A percentile compares a stretch with the other conserved stretches of the same genome.
Evolutionary conservation across 345 rosid genomes (phyloP).

Genomic region (Arabis hirsuta): DNA sequence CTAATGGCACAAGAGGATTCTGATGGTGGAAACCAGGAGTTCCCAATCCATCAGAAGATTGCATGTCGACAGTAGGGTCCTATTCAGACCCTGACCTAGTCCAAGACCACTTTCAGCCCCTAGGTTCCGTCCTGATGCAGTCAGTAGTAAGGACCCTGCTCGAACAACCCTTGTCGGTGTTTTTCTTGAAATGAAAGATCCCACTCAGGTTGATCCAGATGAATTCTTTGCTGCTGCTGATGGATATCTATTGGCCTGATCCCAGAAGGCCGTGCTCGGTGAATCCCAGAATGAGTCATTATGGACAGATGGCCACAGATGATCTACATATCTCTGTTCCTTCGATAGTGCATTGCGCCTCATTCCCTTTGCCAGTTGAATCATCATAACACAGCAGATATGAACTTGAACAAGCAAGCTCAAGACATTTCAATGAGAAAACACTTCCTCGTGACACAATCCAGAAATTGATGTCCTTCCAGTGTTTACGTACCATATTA

Average conservation of each 20-base stretch:
- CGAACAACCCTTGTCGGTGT: slow-evolving; percentile 41
- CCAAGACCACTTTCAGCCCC: slow-evolving; percentile 52
- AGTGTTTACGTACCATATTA: slow-evolving; percentile 3
- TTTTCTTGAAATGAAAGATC: slow-evolving; percentile 30
- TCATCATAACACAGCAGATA: slow-evolving; percentile 13
- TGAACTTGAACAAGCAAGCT: slow-evolving; percentile 16
- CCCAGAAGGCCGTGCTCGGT: slow-evolving; percentile 51
- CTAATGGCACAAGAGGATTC: slow-evolving; percentile 55
- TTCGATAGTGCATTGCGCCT: slow-evolving; percentile 49
- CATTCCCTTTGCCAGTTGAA: slow-evolving; percentile 48
- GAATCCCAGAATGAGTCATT: slow-evolving; percentile 44
- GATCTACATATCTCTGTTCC: slow-evolving; percentile 57
- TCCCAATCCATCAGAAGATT: slow-evolving; percentile 52
- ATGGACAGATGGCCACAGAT: slow-evolving; percentile 57
- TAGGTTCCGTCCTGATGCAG: slow-evolving; percentile 55
- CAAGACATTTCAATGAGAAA: slow-evolving; percentile 7
- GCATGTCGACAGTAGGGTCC: slow-evolving; percentile 45
- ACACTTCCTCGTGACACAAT: slow-evolving; percentile 14
- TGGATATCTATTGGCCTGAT: slow-evolving; percentile 50
- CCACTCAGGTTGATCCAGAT: slow-evolving; percentile 40
- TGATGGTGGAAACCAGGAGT: slow-evolving; percentile 48
- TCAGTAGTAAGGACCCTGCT: slow-evolving; percentile 52
- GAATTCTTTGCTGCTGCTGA: slow-evolving; percentile 45
- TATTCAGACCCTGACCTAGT: slow-evolving; percentile 52
- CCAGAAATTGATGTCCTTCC: slow-evolving; percentile 15